These are phyloP conservation scores for Lentithecium fluviatile DNA, from an alignment of 495 filamentous ascomycete species.

Conservation along the genomic window DNA sequence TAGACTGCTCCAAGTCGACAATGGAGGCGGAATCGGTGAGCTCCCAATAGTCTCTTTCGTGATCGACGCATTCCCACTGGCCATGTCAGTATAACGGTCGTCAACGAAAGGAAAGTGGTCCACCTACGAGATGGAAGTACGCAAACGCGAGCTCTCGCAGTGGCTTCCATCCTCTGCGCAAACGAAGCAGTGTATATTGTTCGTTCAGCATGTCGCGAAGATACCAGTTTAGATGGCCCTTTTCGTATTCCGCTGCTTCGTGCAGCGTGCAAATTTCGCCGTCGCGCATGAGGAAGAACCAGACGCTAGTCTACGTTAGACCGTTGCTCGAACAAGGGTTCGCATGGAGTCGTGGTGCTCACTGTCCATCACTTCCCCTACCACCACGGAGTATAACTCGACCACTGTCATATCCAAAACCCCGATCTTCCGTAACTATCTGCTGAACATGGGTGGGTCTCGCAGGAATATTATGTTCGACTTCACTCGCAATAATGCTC, in stretches of 20 bases:
- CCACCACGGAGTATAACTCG: too few species aligned
- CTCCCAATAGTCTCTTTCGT: not conserved
- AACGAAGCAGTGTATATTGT: not conserved
- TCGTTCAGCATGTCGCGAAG: not conserved
- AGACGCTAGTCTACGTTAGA: not conserved
- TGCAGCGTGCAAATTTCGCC: not conserved
- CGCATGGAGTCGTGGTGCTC: too few species aligned
- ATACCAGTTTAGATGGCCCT: not conserved
- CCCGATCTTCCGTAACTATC: too few species aligned
- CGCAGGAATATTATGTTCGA: too few species aligned
- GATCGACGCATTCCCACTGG: not conserved
- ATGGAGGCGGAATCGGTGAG: not conserved
- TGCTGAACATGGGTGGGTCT: too few species aligned
- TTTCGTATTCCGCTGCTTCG: not conserved
- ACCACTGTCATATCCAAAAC: too few species aligned
- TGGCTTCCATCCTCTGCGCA: not conserved
- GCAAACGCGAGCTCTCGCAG: not conserved
- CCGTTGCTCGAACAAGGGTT: too few species aligned
- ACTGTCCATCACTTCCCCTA: too few species aligned
- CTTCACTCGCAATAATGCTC: too few species aligned
- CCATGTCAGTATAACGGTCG: not conserved
- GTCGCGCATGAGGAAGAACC: not conserved
- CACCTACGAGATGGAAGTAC: not conserved
- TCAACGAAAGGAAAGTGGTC: not conserved
- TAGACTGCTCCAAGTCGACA: not conserved